These are phyloP conservation scores for Colletotrichum echinochloae DNA, from an alignment of 2,329 filamentous ascomycete genomes.

Conservation along the genomic window DNA sequence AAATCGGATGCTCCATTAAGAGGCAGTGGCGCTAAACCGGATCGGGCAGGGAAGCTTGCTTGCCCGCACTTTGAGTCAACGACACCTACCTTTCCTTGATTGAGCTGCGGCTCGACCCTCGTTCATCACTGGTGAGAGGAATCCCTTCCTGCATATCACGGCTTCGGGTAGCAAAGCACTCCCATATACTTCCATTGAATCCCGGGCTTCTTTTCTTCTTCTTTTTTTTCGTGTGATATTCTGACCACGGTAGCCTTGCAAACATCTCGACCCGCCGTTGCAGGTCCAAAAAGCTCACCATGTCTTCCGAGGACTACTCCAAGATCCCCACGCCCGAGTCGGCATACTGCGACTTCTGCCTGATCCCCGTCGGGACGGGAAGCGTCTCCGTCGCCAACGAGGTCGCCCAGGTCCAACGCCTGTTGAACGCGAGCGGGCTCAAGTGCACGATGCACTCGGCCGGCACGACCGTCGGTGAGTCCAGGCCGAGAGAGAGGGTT, in stretches of 20 bases:
- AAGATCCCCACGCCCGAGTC: constrained; percentile 73
- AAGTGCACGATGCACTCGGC: constrained; percentile 92
- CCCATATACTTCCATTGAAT: neutral
- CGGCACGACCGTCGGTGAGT: constrained; percentile 89
- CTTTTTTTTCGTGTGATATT: neutral
- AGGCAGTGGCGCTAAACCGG: neutral
- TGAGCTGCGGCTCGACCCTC: neutral
- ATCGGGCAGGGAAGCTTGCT: neutral
- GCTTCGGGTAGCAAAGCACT: neutral
- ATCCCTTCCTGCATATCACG: neutral
- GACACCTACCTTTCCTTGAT: neutral
- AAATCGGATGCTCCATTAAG: neutral
- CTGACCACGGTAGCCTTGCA: neutral
- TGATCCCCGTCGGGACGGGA: constrained; percentile 89
- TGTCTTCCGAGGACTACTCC: constrained; percentile 57
- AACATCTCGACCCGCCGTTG: neutral
- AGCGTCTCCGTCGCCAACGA: constrained; percentile 82
- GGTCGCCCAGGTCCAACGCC: constrained; percentile 87
- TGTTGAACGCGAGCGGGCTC: constrained; percentile 84
- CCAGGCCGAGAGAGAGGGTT: no score
- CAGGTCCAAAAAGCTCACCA: neutral
- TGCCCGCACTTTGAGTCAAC: neutral
- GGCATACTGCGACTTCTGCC: constrained; percentile 91
- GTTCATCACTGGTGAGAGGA: neutral
- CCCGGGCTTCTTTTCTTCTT: no score